Evolutionary conservation across 1,284 basidiomycete genomes (phyloP).

Genomic region (Rhodotorula sp.): DNA sequence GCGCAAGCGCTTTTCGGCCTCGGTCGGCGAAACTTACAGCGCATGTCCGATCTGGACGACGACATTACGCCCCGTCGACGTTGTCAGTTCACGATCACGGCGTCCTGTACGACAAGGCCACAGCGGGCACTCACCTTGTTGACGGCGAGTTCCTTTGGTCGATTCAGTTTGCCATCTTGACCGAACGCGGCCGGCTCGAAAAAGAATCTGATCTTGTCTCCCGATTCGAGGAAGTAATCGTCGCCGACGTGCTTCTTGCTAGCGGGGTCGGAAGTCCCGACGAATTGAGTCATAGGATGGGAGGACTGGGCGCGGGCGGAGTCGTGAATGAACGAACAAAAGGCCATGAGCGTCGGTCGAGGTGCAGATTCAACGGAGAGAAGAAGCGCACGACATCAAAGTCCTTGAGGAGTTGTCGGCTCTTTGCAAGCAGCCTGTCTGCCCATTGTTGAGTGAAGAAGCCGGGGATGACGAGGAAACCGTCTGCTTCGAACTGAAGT

Average conservation of each 20-base stretch:
- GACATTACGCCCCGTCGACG: neutral
- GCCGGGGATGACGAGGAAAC: slow-evolving; percentile 58
- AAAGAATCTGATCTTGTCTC: slow-evolving; percentile 88
- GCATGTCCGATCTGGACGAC: neutral
- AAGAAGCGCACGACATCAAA: slow-evolving; percentile 58
- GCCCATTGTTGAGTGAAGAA: slow-evolving; percentile 68
- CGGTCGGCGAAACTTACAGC: neutral
- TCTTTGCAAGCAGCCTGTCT: slow-evolving; percentile 60
- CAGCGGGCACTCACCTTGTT: slow-evolving; percentile 51
- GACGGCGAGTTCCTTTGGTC: slow-evolving; percentile 65
- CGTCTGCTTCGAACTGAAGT: slow-evolving; percentile 41
- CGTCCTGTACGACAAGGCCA: neutral
- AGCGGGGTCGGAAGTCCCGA: slow-evolving; percentile 62
- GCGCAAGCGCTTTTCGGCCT: too few species aligned
- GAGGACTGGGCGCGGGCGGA: slow-evolving; percentile 51
- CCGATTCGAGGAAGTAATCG: slow-evolving; percentile 85
- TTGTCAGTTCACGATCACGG: too few species aligned
- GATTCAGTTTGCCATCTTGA: slow-evolving; percentile 62
- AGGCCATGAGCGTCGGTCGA: neutral
- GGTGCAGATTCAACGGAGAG: too few species aligned
- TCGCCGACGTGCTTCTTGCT: slow-evolving; percentile 66
- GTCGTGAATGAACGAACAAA: neutral
- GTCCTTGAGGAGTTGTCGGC: slow-evolving; percentile 61
- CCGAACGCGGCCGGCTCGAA: slow-evolving; percentile 75
- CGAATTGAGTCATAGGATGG: slow-evolving; percentile 88